Evolutionary conservation across 2,329 filamentous ascomycete species (phyloP), one percentile per base, ranked within the genome.

Genomic region (Diaporthe batatas): DNA sequence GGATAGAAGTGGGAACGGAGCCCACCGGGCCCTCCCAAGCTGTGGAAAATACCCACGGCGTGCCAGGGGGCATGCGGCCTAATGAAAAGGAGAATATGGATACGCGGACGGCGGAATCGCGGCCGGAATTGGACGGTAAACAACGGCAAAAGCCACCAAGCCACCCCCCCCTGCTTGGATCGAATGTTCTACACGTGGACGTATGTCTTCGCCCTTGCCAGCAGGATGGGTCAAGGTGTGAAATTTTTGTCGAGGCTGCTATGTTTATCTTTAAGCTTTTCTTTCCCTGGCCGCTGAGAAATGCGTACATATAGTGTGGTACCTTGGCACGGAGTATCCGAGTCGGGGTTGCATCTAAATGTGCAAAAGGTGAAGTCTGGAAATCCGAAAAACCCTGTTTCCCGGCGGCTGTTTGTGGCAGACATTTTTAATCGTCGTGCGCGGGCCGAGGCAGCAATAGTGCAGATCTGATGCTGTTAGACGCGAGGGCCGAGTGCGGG

Each of bases 1-100:
- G 70, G 70, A 67, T 68, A 72, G 70, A 58, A 53, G 70, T 68
- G 70, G 70, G 62, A 53, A 67, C 36, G 62, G 47, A 67, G 62
- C 62, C 47, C 47, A 69, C 51, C 44, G 29, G 51, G 36, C 34
- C 51, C 51, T 68, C 39, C 36, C 65, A 55, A 47, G 65, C 34
- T 44, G 34, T 47, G 23, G 4, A 47, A 57, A 69, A 69, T 47
- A 42, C 29, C 65, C 51, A 54, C 34, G 49, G 14, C 3, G 49
- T n/a, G 34, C 23, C 65, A 55, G 36, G 55, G 51, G 55, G 36
- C 29, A 12, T 44, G 44, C 21, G 53, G 68, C 34, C 39, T 39
- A 21, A 32, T 47, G 16, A 51, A 69, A 69, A 58, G 67, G 67
- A 58, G 67, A 67, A 53, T 8, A 67, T 67, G 62, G 47, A 53